Evolutionary conservation across 2,329 filamentous ascomycete species (phyloP), one percentile per base, ranked within the genome.

Genomic region (Cladophialophora yegresii): DNA sequence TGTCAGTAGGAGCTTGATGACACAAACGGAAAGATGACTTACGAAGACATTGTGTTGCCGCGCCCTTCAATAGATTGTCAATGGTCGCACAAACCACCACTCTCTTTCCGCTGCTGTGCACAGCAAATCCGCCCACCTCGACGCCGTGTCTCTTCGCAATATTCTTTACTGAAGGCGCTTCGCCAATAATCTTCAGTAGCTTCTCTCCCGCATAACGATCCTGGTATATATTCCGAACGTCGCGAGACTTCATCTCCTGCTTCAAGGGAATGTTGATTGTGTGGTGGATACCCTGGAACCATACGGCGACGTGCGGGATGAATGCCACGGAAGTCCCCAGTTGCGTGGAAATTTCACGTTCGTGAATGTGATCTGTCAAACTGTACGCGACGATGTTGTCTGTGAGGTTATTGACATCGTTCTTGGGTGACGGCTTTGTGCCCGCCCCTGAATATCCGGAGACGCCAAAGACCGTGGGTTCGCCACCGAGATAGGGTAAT

Each of bases 271-370:
- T 91, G 74, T 87, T 92, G 77, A 98, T 93, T 45, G 92, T 93
- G 78, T 93, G 90, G 81, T 91, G 88, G 71, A 98, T 98, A 69
- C 93, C 93, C 75, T 96, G 89, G 85, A 98, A 98, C 93, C 92
- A 98, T 13, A 89, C 87, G n/a, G 92, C 91, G 26, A 96, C 93
- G 77, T 98, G 95, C 6, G 95, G 95, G 63, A 95, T 89, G 75
- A 99, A 99, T 5, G 88, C 90, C 10, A 96, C 87, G 20, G 85
- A 80, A 13, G 81, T 83, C 55, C 88, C 90, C 10, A 98, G 85
- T 75, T 96, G 92, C 58, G 80, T 75, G 74, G 88, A 89, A 69
- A 98, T 95, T 77, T 98, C 95, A 54, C 86, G 87, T 83, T 99
- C 95, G 80, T 98, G 95, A 67, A 98, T 91, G 80, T 98, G 95